Base-by-base conservation (phyloP, 179 eudicot species). In the Beta macrorhiza region DNA sequence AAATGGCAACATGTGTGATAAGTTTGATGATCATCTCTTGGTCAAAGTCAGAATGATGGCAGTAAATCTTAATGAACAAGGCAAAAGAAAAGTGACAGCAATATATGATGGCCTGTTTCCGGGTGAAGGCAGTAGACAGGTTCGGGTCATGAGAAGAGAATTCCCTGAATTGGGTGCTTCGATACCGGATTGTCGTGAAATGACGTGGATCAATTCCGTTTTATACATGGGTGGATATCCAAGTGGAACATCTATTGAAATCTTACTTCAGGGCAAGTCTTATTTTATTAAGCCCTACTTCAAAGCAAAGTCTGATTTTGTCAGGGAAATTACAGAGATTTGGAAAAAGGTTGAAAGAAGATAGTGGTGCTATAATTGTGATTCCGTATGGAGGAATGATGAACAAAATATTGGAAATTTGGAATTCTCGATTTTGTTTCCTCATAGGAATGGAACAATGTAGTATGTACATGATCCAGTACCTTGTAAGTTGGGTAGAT, bases 361-460 rank as follows among this genome's bases (percentile, higher is more conserved):
- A 72, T 1, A 74, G 51, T 4, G 80, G 84, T 0, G 47, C 78
- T 9, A 68, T 88, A 76, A 82, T 86, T 25, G 85, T 75, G 74
- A 90, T 77, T 13, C 93, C 93, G 12, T 91, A 86, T 37, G 95
- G 95, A 14, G 95, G 95, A 25, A 88, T 51, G 80, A 91, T 91
- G 95, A 67, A 75, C 67, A 67, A 82, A 67, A 90, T 91, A 56
- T 45, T 89, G 0, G 1, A 29, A 29, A 29, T 29, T 29, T 29
- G 32, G 87, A 90, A 59, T 83, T 88, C 2, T 79, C 63, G 2
- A 89, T 65, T 0, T 88, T 91, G 0, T 91, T 87, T 22, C 95
- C 95, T 1, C 93, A 91, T 44, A 88, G 95, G 67, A 86, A 88
- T 11, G 95, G 91, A 2, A 84, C 84, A 29, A 29, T 29, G 32